Evolutionary conservation across 306 rosid genomes (phyloP).

Genomic region (Gastrolobium villosum): DNA sequence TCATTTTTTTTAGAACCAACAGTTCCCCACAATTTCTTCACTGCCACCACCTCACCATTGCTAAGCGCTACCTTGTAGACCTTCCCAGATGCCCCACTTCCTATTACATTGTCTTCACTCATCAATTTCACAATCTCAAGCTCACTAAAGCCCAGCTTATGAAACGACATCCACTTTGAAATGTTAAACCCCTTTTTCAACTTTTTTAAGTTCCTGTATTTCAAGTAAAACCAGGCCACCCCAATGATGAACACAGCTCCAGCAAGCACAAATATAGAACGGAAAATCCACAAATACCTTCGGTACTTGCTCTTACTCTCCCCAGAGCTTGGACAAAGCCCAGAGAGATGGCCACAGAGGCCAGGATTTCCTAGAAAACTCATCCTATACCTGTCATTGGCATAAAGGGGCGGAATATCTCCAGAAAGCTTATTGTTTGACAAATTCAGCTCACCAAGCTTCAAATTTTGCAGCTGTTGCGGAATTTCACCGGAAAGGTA

Average conservation of each 20-base stretch:
- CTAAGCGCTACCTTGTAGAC: slow-evolving; percentile 74
- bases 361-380: slow-evolving; percentile 75
- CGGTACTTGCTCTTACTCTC: slow-evolving; percentile 41
- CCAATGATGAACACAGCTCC: slow-evolving; percentile 64
- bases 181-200: slow-evolving; percentile 50
- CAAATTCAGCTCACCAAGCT: slow-evolving; percentile 66
- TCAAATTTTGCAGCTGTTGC: slow-evolving; percentile 64
- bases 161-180: slow-evolving; percentile 75
- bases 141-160: slow-evolving; percentile 67
- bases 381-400: slow-evolving; percentile 53
- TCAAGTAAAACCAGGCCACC: slow-evolving; percentile 60
- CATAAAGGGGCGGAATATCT: slow-evolving; percentile 63
- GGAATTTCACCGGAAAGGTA: slow-evolving; percentile 70
- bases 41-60: slow-evolving; percentile 72
- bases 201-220: slow-evolving; percentile 58
- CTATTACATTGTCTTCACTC: slow-evolving; percentile 69
- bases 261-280: slow-evolving; percentile 61
- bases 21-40: slow-evolving; percentile 68
- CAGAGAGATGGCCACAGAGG: slow-evolving; percentile 60
- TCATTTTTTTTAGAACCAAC: slow-evolving; percentile 54
- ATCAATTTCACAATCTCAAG: slow-evolving; percentile 63
- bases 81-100: slow-evolving; percentile 79
- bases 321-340: slow-evolving; percentile 46
- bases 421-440: slow-evolving; percentile 70
- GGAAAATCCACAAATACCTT: slow-evolving; percentile 56